Evolutionary conservation across 1,284 basidiomycete genomes (phyloP).

Genomic region (Peniophora sp.): DNA sequence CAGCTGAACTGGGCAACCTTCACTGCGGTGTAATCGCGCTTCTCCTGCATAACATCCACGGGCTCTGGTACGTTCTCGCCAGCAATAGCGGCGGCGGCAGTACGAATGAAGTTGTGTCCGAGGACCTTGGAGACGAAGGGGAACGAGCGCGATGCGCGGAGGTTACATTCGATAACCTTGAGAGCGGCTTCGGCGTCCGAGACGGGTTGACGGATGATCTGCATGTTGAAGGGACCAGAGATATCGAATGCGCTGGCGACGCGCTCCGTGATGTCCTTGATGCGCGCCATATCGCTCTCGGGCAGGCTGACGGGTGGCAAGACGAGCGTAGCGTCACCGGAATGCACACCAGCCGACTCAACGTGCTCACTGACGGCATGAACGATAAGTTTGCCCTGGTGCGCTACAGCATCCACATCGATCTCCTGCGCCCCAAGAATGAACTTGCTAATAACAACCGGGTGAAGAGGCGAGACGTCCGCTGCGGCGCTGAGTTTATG

Average conservation of each 20-base stretch:
- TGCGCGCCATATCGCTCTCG: conserved; percentile 71
- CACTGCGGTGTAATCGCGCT: conserved; percentile 91
- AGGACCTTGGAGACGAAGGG: conserved; percentile 99
- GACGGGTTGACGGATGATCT: conserved; percentile 87
- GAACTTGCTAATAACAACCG: conserved; percentile 98
- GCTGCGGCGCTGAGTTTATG: conserved; percentile 94
- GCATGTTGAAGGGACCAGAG: conserved; percentile 99
- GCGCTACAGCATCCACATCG: conserved; percentile 95
- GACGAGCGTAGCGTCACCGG: conserved; percentile 96
- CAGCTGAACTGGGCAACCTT: conserved; percentile 99
- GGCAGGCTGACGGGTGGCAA: conserved; percentile 90
- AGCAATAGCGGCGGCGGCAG: conserved; percentile 89
- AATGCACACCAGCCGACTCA: conserved; percentile 98
- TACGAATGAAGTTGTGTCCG: conserved; percentile 95
- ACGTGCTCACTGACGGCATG: conserved; percentile 98
- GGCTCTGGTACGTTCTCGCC: conserved; percentile 87
- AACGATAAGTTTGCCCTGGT: conserved; percentile 90
- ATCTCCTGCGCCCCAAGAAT: conserved; percentile 98
- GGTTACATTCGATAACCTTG: conserved; percentile 99
- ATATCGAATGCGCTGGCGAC: conserved; percentile 94
- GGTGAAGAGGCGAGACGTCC: conserved; percentile 93
- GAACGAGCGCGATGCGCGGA: conserved; percentile 96
- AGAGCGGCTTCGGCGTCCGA: conserved; percentile 61
- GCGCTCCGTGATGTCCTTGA: conserved; percentile 93
- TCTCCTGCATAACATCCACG: conserved; percentile 87